These are phyloP conservation scores for Porodaedalea pini DNA, from an alignment of 1,284 basidiomycete species.

Conservation along the genomic window DNA sequence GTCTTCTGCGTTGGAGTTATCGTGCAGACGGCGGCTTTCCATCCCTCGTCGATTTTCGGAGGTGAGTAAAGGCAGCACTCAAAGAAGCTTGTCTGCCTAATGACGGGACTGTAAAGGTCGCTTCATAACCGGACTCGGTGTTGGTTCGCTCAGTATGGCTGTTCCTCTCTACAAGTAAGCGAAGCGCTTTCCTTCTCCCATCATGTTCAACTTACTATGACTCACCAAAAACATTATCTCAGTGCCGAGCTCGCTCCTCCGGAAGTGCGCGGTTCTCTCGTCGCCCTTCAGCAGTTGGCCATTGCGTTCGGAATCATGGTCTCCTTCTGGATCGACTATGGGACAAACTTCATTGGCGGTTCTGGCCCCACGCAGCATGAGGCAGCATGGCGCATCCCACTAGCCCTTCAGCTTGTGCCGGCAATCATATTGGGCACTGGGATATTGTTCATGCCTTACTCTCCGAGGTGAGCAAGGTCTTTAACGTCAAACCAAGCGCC, in stretches of 20 bases:
- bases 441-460: conserved; percentile 68
- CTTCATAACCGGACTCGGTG: conserved; percentile 73
- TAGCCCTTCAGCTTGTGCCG: conserved; percentile 74
- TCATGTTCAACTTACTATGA: not conserved
- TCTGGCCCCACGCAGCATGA: conserved; percentile 50
- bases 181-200: conserved; percentile 23
- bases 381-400: conserved; percentile 75
- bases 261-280: conserved; percentile 78
- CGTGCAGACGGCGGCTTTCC: conserved; percentile 57
- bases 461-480: conserved; percentile 45
- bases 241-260: conserved; percentile 71
- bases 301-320: conserved; percentile 71
- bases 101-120: conserved; percentile 48
- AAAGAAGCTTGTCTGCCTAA: not conserved
- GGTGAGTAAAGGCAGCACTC: conserved; percentile 34
- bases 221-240: not conserved
- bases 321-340: conserved; percentile 81
- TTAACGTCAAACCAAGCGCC: not conserved
- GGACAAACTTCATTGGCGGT: conserved; percentile 72
- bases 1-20: conserved; percentile 69
- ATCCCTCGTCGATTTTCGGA: conserved; percentile 59
- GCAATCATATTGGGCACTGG: conserved; percentile 64
- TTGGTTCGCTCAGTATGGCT: conserved; percentile 71
- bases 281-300: conserved; percentile 77
- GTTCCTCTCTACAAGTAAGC: conserved; percentile 74